Base-by-base conservation (phyloP, 2,329 filamentous ascomycete genomes). In the Trichothecium sympodiale region DNA sequence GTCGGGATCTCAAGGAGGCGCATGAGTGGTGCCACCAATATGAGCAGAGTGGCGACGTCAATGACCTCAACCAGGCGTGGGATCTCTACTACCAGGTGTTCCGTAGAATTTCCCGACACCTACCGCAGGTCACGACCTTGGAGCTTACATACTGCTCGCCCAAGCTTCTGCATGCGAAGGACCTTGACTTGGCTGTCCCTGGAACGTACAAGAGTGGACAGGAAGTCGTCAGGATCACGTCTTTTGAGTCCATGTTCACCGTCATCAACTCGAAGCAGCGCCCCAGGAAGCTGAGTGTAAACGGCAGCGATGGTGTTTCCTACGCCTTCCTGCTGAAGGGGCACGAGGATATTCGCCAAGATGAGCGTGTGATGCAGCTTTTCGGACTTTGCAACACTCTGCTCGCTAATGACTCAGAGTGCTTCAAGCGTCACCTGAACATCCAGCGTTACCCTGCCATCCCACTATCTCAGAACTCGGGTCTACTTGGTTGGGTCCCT, bases 21-120 rank as follows among this genome's bases (percentile, higher is more conserved):
- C 81, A 86, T 41, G 88, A 96, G 47, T 98, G 91, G 81, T 98
- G 91, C 56, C 80, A 84, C 42, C 84, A 93, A 36, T 98, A 94
- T 60, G 81, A 85, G 49, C 76, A 77, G 29, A 91, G 84, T n/a
- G 73, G 80, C 34, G 91, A 98, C 52, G 78, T 91, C 41, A 89
- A 85, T 33, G 93, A 99, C 55, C 74, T 98, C 31, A 98, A 96
- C 53, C 87, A 94, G 59, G 91, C 91, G 6, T 99, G 91, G 91
- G 93, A 99, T 59, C 74, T 98, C 12, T 99, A 99, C 61, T 98
- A 98, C 60, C 87, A 94, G 46, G 91, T 96, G 1, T 98, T 98
- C 76, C 79, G 88, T 41, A 84, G 93, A 54, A 96, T 99, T 53
- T 83, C 83, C 33, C 77, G 89, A 42, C 93, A 99, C 59, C 64